phyloP scores from a whole-genome alignment of 2,329 filamentous ascomycete genomes.

The Cordyceps javanica region DNA sequence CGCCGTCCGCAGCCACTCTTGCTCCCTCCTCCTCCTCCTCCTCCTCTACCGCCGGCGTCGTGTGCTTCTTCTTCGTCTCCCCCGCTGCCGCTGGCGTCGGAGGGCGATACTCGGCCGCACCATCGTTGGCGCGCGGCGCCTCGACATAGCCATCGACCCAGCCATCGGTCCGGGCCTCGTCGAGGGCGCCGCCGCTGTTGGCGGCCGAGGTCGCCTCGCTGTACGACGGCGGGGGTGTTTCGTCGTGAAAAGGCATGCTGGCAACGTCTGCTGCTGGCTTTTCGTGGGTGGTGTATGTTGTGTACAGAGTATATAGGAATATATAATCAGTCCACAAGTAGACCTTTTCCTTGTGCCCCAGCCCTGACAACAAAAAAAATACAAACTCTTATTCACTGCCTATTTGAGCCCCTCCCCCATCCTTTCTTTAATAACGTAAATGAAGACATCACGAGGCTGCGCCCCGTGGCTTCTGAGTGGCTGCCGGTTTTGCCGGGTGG shows the following conservation, averaged over 20 bases:
- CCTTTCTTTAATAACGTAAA: background rate
- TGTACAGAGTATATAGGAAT: too few species aligned
- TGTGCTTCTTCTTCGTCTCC: too few species aligned
- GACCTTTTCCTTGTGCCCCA: background rate
- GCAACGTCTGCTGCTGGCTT: background rate
- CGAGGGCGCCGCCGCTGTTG: background rate
- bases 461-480: background rate
- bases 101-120: background rate
- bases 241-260: background rate
- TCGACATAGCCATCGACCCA: constrained; percentile 4
- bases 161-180: background rate
- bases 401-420: too few species aligned
- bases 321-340: too few species aligned
- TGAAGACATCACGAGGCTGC: background rate
- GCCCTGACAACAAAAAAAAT: background rate
- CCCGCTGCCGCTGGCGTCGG: background rate
- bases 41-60: background rate
- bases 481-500: background rate
- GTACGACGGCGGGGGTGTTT: background rate
- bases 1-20: background rate
- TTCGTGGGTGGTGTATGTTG: too few species aligned
- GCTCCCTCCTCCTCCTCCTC: too few species aligned
- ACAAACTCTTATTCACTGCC: background rate
- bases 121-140: background rate
- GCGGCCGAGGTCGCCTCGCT: background rate